These are phyloP conservation scores for Atkinsonella hypoxylon DNA, from an alignment of 2,329 filamentous ascomycete genomes.

Conservation along the genomic window DNA sequence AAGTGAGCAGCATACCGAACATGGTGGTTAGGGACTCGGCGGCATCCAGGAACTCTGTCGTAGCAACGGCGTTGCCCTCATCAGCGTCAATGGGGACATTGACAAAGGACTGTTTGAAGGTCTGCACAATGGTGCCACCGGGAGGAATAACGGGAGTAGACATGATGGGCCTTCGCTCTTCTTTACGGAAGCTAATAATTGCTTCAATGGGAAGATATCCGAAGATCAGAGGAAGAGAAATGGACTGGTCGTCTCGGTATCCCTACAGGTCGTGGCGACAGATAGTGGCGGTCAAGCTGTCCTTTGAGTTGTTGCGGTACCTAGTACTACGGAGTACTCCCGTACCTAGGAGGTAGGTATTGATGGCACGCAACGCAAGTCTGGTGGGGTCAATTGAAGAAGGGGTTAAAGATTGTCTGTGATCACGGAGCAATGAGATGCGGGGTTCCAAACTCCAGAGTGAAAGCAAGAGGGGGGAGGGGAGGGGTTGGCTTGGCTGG, in stretches of 20 bases:
- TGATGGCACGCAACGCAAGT: background rate
- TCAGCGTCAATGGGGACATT: constrained; percentile 66
- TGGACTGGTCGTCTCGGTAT: background rate
- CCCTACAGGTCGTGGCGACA: constrained; percentile 2
- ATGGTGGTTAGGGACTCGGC: constrained; percentile 76
- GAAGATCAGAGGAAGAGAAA: background rate
- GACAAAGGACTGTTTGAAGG: constrained; percentile 70
- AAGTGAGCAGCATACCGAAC: constrained; percentile 50
- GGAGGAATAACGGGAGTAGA: constrained; percentile 40
- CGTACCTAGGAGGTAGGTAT: no score
- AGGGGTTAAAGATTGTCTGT: background rate
- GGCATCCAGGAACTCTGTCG: constrained; percentile 81
- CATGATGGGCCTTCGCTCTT: constrained; percentile 29
- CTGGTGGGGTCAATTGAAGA: background rate
- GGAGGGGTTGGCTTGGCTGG: no score
- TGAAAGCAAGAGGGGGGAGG: background rate
- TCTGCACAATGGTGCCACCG: constrained; percentile 74
- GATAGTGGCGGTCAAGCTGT: background rate
- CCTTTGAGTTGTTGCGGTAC: background rate
- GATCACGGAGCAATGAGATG: background rate
- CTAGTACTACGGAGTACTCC: no score
- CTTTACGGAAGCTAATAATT: no score
- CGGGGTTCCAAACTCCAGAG: background rate
- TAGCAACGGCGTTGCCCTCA: constrained; percentile 68
- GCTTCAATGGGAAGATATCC: background rate